Base-by-base conservation (phyloP, 495 filamentous ascomycete species). In the Penicillium herquei region DNA sequence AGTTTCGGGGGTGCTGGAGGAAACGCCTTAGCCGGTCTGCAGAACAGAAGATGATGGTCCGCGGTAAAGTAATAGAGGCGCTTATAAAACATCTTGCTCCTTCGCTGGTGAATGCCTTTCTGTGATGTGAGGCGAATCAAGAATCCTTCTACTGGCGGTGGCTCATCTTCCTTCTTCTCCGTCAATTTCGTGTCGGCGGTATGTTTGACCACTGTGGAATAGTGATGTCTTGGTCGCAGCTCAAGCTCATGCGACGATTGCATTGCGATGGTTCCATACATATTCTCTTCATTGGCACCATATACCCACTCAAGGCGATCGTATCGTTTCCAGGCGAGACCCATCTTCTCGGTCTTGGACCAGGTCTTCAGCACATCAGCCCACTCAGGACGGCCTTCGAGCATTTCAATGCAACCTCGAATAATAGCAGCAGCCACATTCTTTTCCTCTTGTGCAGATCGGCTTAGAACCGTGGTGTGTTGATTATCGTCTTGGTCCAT, bases 181-280 rank as follows among this genome's bases (percentile, higher is more conserved):
- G 55, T 64, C 45, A 61, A 65, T 26, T 70, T 74, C 44, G 62
- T 63, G 30, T 65, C 71, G 44, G 21, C 21, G 4, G 56, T 65
- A 42, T 62, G 67, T 21, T 70, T 75, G 1, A 76, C 70, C 8
- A 63, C 67, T n/a, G 85, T 87, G 7, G 83, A 77, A 57, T 89
- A 91, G 63, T 91, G 87, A 43, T 80, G 69, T 56, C 87, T 87
- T 9, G 87, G 87, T 14, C 87, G 77, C 35, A 91, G 69, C 66
- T 91, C 87, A 37, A 91, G 82, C 30, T 90, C 87, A 65, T 91
- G 87, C 0, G 87, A 86, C 40, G 78, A 82, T 58, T 83, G 74
- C 87, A 91, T 90, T 18, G 82, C 87, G 12, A 91, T 81, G 0
- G 85, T 81, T 5, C 87, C 87, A 59, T 89, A 88, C 87, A 91